Percentiles rank a stretch among this genome's conserved stretches.
phyloP scores from a whole-genome alignment of 139 green algal species.

The Coelastrella sp. region DNA sequence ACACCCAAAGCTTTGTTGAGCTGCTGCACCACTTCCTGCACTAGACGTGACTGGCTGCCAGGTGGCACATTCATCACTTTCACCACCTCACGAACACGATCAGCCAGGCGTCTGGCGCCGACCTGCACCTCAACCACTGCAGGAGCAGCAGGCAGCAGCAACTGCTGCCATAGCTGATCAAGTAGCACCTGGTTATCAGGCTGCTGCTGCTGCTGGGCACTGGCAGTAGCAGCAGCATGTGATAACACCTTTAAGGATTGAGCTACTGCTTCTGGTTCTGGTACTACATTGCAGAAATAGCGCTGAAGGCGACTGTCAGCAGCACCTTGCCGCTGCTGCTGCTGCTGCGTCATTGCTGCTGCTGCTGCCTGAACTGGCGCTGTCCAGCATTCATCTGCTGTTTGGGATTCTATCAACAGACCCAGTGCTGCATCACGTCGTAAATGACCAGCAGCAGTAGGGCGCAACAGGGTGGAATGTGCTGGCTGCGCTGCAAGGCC shows the following conservation, averaged over 20 bases:
- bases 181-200: not conserved
- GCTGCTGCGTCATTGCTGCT: conserved; percentile 32
- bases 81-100: too few species aligned
- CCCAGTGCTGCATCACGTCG: not conserved
- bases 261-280: not conserved
- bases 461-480: too few species aligned
- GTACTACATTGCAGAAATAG: conserved; percentile 13
- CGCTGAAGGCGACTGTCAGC: not conserved
- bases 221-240: not conserved
- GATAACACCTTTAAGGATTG: conserved; percentile 16
- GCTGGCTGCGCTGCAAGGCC: not conserved
- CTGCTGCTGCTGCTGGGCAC: conserved; percentile 29
- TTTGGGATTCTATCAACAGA: not conserved
- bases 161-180: conserved; percentile 1
- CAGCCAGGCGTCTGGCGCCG: too few species aligned
- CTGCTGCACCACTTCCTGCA: not conserved
- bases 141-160: conserved; percentile 8
- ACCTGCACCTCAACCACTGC: not conserved
- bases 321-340: conserved; percentile 19
- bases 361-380: not conserved
- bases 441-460: not conserved
- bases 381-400: too few species aligned
- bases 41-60: not conserved
- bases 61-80: not conserved
- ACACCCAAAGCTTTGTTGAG: too few species aligned